Evolutionary conservation across 768 basidiomycete species (phyloP).

Genomic region (Russula vinacea): DNA sequence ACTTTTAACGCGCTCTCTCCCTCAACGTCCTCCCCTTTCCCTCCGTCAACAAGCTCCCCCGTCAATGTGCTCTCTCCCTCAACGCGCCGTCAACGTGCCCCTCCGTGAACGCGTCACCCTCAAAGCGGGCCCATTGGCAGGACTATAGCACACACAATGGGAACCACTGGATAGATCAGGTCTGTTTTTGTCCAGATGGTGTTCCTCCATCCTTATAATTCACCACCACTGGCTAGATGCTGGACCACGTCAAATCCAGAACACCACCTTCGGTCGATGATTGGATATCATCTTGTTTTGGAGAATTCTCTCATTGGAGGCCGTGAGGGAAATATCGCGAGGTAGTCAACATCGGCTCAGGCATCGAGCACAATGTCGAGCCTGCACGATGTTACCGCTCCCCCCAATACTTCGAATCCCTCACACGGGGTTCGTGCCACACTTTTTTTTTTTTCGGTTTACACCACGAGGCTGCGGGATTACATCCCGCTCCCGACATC

Average conservation of each 20-base stretch:
- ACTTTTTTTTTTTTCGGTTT: background rate
- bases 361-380: slow-evolving; percentile 63
- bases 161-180: slow-evolving; percentile 84
- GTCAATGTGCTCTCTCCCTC: too few relatives aligned
- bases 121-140: slow-evolving; percentile 69
- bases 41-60: too few relatives aligned
- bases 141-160: slow-evolving; percentile 58
- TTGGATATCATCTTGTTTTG: slow-evolving; percentile 71
- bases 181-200: slow-evolving; percentile 32
- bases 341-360: slow-evolving; percentile 81
- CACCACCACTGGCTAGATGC: slow-evolving; percentile 48
- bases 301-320: slow-evolving; percentile 71
- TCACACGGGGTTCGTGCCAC: slow-evolving; percentile 62
- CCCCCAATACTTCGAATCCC: slow-evolving; percentile 63
- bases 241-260: slow-evolving; percentile 49
- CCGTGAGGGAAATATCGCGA: slow-evolving; percentile 70
- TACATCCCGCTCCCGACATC: background rate
- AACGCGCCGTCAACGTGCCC: too few relatives aligned
- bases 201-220: too few relatives aligned
- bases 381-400: slow-evolving; percentile 59
- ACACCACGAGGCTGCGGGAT: background rate
- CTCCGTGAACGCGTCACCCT: too few relatives aligned
- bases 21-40: too few relatives aligned
- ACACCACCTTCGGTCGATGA: slow-evolving; percentile 62
- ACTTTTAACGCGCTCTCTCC: too few relatives aligned